These are phyloP conservation scores for Boechera retrofracta DNA, from an alignment of 345 rosid genomes.

Conservation along the genomic window DNA sequence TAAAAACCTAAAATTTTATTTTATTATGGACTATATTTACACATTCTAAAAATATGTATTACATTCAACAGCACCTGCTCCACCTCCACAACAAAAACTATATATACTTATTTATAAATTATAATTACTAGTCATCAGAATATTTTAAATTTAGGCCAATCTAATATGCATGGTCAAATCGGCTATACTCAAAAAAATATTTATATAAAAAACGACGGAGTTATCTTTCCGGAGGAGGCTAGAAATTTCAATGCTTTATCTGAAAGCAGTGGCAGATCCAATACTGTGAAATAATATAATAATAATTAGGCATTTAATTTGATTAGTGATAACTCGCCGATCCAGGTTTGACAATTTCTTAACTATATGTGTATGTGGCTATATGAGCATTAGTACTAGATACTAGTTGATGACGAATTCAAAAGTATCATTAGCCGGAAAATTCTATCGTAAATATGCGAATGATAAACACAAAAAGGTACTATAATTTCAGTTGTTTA, in stretches of 20 bases:
- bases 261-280: constrained; percentile 41
- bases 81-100: constrained; percentile 34
- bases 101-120: neutral
- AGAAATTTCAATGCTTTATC: constrained; percentile 29
- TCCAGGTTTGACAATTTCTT: constrained; percentile 32
- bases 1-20: no score
- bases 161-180: constrained; percentile 1
- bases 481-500: neutral
- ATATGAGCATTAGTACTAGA: neutral
- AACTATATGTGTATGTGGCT: neutral
- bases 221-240: neutral
- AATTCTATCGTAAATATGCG: neutral
- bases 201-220: neutral
- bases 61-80: constrained; percentile 41
- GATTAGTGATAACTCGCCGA: constrained; percentile 38
- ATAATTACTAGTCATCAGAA: neutral
- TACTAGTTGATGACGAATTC: constrained; percentile 19
- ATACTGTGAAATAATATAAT: constrained; percentile 23
- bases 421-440: constrained; percentile 5
- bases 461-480: neutral
- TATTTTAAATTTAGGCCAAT: neutral
- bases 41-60: neutral
- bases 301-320: constrained; percentile 4
- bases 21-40: neutral
- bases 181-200: neutral